These are phyloP conservation scores for Termitomyces bulborhizus DNA, from an alignment of 768 basidiomycete species.

Conservation along the genomic window DNA sequence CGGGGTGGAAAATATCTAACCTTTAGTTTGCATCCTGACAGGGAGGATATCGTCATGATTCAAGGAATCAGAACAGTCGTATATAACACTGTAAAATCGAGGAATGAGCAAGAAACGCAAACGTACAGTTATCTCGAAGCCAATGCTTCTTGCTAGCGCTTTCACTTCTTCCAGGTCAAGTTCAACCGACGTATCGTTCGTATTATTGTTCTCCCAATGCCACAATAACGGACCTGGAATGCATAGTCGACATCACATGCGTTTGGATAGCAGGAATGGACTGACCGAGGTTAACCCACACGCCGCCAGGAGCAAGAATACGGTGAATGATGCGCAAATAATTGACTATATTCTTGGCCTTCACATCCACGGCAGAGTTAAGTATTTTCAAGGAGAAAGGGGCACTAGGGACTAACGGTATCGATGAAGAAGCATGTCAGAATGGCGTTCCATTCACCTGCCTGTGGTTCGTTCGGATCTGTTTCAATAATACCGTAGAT, in stretches of 20 bases:
- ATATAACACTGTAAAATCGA: not conserved
- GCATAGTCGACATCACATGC: not conserved
- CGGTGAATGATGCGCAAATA: conserved; percentile 84
- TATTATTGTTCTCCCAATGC: conserved; percentile 91
- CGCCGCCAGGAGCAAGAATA: conserved; percentile 77
- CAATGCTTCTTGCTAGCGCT: conserved; percentile 59
- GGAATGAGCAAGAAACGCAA: not conserved
- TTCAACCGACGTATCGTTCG: conserved; percentile 80
- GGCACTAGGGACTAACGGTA: conserved; percentile 47
- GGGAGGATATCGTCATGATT: not conserved
- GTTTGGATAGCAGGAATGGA: not conserved
- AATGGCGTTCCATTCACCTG: conserved; percentile 82
- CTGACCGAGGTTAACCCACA: conserved; percentile 87
- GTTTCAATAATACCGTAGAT: conserved; percentile 64
- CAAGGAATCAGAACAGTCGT: not conserved
- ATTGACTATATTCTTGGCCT: conserved; percentile 90
- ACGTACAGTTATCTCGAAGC: conserved; percentile 77
- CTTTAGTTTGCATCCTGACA: not conserved
- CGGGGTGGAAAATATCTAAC: too few relatives aligned
- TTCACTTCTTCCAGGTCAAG: conserved; percentile 89
- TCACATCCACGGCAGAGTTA: not conserved
- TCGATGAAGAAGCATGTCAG: conserved; percentile 98
- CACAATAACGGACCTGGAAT: conserved; percentile 80
- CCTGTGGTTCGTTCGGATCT: conserved; percentile 55
- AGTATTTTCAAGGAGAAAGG: not conserved